These are phyloP conservation scores for Gryganskiella cystojenkinii DNA, from an alignment of 192 early-diverging fungal species.

Conservation along the genomic window DNA sequence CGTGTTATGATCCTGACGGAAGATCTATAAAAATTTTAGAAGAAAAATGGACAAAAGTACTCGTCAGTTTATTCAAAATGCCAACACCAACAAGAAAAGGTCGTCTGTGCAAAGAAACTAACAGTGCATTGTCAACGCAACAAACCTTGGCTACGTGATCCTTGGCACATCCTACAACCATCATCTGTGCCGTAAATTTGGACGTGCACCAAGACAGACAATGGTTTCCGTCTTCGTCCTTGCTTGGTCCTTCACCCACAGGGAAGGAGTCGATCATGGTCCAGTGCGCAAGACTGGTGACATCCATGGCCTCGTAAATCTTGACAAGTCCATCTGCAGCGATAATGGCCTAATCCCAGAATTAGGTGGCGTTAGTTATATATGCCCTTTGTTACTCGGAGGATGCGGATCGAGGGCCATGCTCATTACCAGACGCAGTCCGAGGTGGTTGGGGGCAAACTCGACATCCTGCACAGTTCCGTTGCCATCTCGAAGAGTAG, in stretches of 20 bases:
- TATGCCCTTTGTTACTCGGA: neutral
- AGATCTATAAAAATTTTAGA: constrained; percentile 56
- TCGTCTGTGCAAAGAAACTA: neutral
- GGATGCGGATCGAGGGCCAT: neutral
- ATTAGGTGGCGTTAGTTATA: neutral
- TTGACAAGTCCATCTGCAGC: constrained; percentile 86
- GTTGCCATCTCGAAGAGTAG: constrained; percentile 70
- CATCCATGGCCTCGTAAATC: constrained; percentile 90
- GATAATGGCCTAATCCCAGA: constrained; percentile 70
- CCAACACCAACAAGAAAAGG: neutral
- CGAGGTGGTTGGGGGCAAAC: constrained; percentile 87
- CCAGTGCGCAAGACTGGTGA: constrained; percentile 82
- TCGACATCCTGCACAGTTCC: constrained; percentile 88
- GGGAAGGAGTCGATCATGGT: constrained; percentile 74
- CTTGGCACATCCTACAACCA: constrained; percentile 88
- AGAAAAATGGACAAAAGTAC: neutral
- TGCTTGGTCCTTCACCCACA: constrained; percentile 60
- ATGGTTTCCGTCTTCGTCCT: constrained; percentile 83
- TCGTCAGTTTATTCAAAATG: neutral
- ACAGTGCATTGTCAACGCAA: neutral
- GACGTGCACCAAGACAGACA: constrained; percentile 92
- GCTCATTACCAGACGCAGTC: constrained; percentile 74
- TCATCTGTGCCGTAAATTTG: constrained; percentile 76
- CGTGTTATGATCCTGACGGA: constrained; percentile 62
- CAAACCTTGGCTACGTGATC: constrained; percentile 78